A percentile compares a stretch with the other conserved stretches of the same genome.
Evolutionary conservation across 1,139 yeast genomes (phyloP).

Genomic region (Suzukiozyma palmioleophila): DNA sequence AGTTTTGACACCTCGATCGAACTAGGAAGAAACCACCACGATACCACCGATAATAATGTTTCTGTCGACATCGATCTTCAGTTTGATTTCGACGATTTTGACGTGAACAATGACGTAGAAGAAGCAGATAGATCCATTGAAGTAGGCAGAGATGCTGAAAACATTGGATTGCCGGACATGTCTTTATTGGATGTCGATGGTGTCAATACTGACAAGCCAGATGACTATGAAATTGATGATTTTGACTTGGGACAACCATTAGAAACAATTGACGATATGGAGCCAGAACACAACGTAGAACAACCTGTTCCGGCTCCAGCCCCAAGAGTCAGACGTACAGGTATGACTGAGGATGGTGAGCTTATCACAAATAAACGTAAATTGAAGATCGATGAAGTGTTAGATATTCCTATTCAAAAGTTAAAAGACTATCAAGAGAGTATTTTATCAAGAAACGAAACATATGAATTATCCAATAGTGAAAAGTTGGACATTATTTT

Average conservation of each 20-base stretch:
- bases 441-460: constrained; percentile 8
- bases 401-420: constrained; percentile 33
- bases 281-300: constrained; percentile 10
- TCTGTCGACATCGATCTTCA: constrained; percentile 48
- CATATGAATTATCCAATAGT: not conserved
- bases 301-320: constrained; percentile 16
- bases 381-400: constrained; percentile 35
- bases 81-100: constrained; percentile 30
- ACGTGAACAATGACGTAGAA: constrained; percentile 10
- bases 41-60: not conserved
- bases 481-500: constrained; percentile 1
- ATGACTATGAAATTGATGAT: constrained; percentile 12
- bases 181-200: constrained; percentile 22
- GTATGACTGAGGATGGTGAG: constrained; percentile 36
- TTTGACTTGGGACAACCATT: constrained; percentile 28
- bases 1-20: constrained; percentile 53
- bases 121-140: constrained; percentile 39
- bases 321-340: constrained; percentile 25
- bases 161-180: constrained; percentile 15
- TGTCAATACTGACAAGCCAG: constrained; percentile 10
- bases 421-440: constrained; percentile 28
- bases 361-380: constrained; percentile 38
- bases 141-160: constrained; percentile 41
- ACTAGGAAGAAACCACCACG: constrained; percentile 40
- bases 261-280: constrained; percentile 22